A percentile compares a stretch with the other conserved stretches of the same genome.
phyloP scores from a whole-genome alignment of 257 asterid species.

The Solanum pimpinellifolium region DNA sequence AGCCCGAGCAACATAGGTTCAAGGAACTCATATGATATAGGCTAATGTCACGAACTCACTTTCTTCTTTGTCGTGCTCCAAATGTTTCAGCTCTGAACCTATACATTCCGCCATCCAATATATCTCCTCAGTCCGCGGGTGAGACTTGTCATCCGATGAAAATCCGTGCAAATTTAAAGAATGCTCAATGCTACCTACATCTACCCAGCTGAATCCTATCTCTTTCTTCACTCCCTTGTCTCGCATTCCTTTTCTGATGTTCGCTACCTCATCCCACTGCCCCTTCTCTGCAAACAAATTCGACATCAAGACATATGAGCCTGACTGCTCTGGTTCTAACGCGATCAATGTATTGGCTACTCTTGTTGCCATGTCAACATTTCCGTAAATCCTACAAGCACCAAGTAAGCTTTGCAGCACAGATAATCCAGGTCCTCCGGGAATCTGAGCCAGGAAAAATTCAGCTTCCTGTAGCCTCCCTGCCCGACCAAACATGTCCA shows the following conservation, averaged over 20 bases:
- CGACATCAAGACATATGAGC: slow-evolving; percentile 79
- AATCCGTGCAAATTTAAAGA: slow-evolving; percentile 54
- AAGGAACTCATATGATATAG: neutral
- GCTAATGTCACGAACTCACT: neutral
- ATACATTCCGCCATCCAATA: slow-evolving; percentile 56
- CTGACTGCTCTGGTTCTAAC: slow-evolving; percentile 65
- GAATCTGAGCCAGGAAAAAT: slow-evolving; percentile 40
- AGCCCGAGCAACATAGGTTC: too few species aligned
- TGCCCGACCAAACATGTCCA: slow-evolving; percentile 86
- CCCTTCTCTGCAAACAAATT: slow-evolving; percentile 92
- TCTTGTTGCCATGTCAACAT: slow-evolving; percentile 61
- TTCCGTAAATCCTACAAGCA: slow-evolving; percentile 59
- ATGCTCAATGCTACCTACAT: slow-evolving; percentile 38
- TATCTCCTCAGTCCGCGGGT: slow-evolving; percentile 44
- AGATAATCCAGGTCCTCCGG: slow-evolving; percentile 72
- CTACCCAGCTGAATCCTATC: slow-evolving; percentile 90
- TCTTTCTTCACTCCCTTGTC: slow-evolving; percentile 62
- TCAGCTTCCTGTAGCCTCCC: slow-evolving; percentile 82
- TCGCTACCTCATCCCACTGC: slow-evolving; percentile 80
- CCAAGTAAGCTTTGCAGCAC: slow-evolving; percentile 84
- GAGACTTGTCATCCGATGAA: slow-evolving; percentile 80
- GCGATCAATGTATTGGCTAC: slow-evolving; percentile 46
- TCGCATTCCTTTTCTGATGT: slow-evolving; percentile 69
- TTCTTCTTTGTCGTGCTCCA: slow-evolving; percentile 28
- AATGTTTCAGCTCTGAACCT: slow-evolving; percentile 55